Evolutionary conservation across 1,284 basidiomycete genomes (phyloP).

Genomic region (Sanghuangporus sanghuang): DNA sequence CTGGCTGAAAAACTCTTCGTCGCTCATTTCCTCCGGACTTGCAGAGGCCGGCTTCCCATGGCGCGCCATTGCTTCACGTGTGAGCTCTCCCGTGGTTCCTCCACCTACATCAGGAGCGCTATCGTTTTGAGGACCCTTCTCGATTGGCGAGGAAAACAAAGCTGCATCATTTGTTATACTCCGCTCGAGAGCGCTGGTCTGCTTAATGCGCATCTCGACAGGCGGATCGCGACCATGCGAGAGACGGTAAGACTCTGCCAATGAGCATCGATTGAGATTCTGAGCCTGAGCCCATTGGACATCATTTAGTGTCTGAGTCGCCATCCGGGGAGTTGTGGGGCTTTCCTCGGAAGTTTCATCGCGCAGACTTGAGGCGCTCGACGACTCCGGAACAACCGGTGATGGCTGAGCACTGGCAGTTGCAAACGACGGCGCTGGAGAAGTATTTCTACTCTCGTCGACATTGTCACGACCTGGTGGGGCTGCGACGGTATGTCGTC

Average conservation of each 20-base stretch:
- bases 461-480: neutral
- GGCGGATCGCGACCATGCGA: constrained; percentile 7
- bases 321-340: neutral
- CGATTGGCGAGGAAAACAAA: neutral
- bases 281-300: constrained; percentile 6
- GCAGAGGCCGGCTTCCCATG: too few relatives aligned
- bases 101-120: neutral
- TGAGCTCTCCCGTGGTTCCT: neutral
- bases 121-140: neutral
- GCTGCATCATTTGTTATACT: neutral
- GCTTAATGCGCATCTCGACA: constrained; percentile 4
- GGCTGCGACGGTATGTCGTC: neutral
- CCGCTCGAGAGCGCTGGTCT: constrained; percentile 9
- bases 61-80: neutral
- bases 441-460: neutral
- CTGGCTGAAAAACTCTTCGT: constrained; percentile 7
- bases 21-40: neutral
- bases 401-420: neutral
- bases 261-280: constrained; percentile 4
- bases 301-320: neutral
- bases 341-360: neutral
- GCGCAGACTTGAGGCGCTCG: neutral
- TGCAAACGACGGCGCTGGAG: neutral
- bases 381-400: neutral
- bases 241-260: constrained; percentile 9